Evolutionary conservation across 192 early-diverging fungal species (phyloP).

Genomic region (Phlyctochytrium planicorne): DNA sequence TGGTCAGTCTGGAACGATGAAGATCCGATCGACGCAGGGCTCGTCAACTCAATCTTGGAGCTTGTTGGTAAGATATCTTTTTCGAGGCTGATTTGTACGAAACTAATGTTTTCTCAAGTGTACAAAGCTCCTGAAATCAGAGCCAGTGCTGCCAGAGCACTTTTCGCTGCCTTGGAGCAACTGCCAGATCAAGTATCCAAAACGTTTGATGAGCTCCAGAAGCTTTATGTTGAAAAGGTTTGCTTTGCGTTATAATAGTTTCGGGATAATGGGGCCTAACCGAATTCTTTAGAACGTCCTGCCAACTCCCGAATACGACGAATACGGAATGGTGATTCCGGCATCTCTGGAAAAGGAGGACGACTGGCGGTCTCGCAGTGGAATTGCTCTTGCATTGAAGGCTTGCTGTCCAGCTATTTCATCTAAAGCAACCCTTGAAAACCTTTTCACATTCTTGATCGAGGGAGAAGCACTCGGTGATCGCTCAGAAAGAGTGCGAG

Average conservation of each 20-base stretch:
- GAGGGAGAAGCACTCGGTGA: constrained; percentile 84
- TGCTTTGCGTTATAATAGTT: neutral
- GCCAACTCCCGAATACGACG: constrained; percentile 85
- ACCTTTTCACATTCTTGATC: constrained; percentile 78
- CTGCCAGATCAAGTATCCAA: constrained; percentile 50
- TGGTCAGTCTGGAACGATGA: constrained; percentile 58
- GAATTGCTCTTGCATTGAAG: constrained; percentile 74
- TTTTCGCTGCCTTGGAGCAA: constrained; percentile 60
- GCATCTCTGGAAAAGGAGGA: constrained; percentile 80
- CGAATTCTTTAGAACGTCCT: constrained; percentile 52
- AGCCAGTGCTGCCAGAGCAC: constrained; percentile 57
- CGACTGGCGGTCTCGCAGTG: constrained; percentile 76
- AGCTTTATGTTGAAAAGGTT: constrained; percentile 55
- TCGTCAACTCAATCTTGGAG: constrained; percentile 21
- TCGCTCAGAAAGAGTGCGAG: constrained; percentile 70
- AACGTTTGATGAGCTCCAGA: constrained; percentile 62
- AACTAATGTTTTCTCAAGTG: constrained; percentile 28
- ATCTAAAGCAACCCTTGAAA: constrained; percentile 47
- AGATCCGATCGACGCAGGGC: neutral
- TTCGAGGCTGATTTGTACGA: constrained; percentile 1
- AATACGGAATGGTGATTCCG: constrained; percentile 84
- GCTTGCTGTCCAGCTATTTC: constrained; percentile 63
- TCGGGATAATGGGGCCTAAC: neutral
- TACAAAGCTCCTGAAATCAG: constrained; percentile 58
- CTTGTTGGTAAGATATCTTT: constrained; percentile 25